Percentiles rank a stretch among this genome's conserved stretches.
Evolutionary conservation across 2,329 filamentous ascomycete genomes (phyloP).

Genomic region (Cytospora piceae): DNA sequence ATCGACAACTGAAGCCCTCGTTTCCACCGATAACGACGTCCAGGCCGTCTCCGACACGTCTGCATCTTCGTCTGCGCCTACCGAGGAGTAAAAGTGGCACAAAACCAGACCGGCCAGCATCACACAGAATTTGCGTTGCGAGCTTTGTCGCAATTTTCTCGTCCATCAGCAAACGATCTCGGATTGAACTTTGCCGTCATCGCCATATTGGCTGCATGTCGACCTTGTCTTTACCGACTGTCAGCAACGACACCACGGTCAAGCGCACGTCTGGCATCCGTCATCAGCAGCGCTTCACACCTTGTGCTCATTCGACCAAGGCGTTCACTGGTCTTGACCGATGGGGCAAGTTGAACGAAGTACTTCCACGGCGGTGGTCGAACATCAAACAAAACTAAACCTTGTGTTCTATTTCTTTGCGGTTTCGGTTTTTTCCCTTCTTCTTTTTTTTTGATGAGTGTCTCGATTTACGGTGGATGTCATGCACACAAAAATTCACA

Average conservation of each 20-base stretch:
- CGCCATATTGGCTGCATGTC: background rate
- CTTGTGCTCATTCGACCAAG: background rate
- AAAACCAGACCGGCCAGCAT: background rate
- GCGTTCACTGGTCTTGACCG: background rate
- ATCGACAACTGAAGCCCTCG: too few relatives aligned
- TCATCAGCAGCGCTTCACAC: background rate
- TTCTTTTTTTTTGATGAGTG: background rate
- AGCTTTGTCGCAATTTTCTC: background rate
- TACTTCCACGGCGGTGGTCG: background rate
- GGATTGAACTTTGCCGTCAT: background rate
- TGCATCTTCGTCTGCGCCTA: background rate
- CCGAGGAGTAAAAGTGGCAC: background rate
- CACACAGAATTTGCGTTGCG: background rate
- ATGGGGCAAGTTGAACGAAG: background rate
- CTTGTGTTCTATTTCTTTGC: background rate
- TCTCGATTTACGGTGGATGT: background rate
- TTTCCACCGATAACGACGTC: too few relatives aligned
- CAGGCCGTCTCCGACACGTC: background rate
- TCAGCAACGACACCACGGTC: background rate
- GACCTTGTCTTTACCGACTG: background rate
- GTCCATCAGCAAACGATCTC: background rate
- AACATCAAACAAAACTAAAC: background rate
- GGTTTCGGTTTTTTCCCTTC: background rate
- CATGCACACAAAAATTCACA: background rate
- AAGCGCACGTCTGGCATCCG: background rate